Base-by-base conservation (phyloP, 2,329 filamentous ascomycete species). In the Monosporascus cannonballus region DNA sequence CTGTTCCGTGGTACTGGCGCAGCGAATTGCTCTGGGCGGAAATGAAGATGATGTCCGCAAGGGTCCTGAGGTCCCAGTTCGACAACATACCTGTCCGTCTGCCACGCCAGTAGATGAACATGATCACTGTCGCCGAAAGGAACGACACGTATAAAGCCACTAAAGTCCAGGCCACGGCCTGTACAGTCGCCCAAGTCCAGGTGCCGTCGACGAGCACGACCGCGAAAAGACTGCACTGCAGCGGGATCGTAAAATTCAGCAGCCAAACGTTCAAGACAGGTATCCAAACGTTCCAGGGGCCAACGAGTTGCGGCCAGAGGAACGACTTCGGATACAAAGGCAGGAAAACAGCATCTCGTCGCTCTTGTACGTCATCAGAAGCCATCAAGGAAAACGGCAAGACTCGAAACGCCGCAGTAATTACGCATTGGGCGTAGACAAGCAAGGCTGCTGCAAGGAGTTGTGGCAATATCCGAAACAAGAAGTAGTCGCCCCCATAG, bases 391-490 rank as follows among this genome's bases (percentile, higher is more conserved):
- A 80, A 67, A 95, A 95, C 0, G 92, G 92, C 39, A 88, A 75
- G 14, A 89, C 80, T 53, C 93, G 84, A 57, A 87, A 83, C n/a
- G 91, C 79, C 3, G 91, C 83, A 1, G 80, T 77, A 60, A 90
- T 80, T 39, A 96, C 75, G 59, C 85, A 81, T 62, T 96, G 86
- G 1, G 89, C 79, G 76, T 89, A 96, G 6, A 96, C 68, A 46
- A 94, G 76, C 37, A 96, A 72, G 14, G 86, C 59, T 20, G 84
- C 83, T 0, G 85, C 89, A 15, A 95, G 65, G 0, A 96, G 73
- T 52, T 91, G 90, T 2, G 93, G 92, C 1, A 96, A 73, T 58
- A 96, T 89, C 56, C 90, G 82, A 68, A 96, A 94, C 47, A 95
- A 70, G 67, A 96, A 96, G 70, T 95, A 96, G 58, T 85, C 79